These are phyloP conservation scores for Scedosporium boydii DNA, from an alignment of 2,329 filamentous ascomycete species.

Conservation along the genomic window DNA sequence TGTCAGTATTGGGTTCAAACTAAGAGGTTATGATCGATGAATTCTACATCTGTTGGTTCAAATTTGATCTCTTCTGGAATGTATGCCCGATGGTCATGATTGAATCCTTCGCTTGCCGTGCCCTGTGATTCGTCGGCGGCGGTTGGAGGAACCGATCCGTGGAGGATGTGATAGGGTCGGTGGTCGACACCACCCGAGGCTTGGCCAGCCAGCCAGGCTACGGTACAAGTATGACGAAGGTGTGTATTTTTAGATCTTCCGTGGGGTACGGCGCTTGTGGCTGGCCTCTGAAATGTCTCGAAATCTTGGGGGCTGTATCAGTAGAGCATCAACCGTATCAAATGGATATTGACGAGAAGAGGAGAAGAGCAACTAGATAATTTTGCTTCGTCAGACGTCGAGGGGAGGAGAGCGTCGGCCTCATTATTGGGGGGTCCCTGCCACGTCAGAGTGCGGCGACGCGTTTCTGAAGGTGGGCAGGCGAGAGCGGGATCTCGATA, in stretches of 20 bases:
- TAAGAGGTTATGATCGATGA: too few relatives aligned
- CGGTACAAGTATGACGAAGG: neutral
- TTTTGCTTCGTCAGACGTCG: neutral
- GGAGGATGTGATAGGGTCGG: neutral
- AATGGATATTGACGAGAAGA: neutral
- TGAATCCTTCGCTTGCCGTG: too few relatives aligned
- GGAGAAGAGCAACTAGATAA: neutral
- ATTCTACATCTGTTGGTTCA: too few relatives aligned
- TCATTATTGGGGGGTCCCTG: neutral
- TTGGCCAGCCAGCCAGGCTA: neutral
- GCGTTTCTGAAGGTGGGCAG: neutral
- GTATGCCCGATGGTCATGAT: too few relatives aligned
- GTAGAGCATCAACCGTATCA: neutral
- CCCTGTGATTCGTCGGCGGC: too few relatives aligned
- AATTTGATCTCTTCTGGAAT: too few relatives aligned
- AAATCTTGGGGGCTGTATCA: neutral
- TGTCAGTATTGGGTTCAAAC: too few relatives aligned
- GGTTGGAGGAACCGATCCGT: neutral
- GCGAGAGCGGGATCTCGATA: neutral
- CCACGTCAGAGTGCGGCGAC: neutral
- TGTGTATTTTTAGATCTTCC: neutral
- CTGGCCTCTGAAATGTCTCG: neutral
- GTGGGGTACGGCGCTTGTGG: neutral
- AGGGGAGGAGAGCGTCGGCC: neutral
- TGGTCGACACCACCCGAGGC: conserved; percentile 4